A percentile compares a stretch with the other conserved stretches of the same genome.
Evolutionary conservation across 164 flowering plant species (phyloP).

Genomic region (Aristolochia contorta): DNA sequence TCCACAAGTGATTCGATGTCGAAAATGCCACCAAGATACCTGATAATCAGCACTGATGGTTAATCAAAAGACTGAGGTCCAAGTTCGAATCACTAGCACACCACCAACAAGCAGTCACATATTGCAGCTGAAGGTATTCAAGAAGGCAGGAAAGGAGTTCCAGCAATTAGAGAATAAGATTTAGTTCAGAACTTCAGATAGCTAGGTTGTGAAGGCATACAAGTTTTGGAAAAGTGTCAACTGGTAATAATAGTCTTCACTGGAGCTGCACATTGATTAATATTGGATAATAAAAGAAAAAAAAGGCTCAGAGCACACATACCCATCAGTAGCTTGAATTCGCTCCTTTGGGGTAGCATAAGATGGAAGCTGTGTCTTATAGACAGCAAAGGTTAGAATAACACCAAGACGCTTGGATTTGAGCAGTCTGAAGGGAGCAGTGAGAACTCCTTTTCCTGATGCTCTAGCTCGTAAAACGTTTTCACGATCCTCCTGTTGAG

Average conservation of each 20-base stretch:
- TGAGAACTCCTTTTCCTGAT: conserved; percentile 88
- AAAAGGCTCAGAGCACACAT: conserved; percentile 7
- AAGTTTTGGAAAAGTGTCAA: too few relatives aligned
- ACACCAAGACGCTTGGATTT: conserved; percentile 88
- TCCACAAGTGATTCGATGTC: conserved; percentile 88
- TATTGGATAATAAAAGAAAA: not conserved
- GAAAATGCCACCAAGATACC: conserved; percentile 90
- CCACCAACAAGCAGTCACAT: too few relatives aligned
- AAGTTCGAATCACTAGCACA: not conserved
- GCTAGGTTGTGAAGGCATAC: too few relatives aligned
- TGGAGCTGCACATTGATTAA: too few relatives aligned
- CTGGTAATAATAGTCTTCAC: too few relatives aligned
- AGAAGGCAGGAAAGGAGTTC: too few relatives aligned
- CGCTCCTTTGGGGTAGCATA: conserved; percentile 77
- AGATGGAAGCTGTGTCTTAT: conserved; percentile 64
- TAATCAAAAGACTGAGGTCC: too few relatives aligned
- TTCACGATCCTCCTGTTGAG: conserved; percentile 84
- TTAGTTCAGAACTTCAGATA: too few relatives aligned
- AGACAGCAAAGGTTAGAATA: conserved; percentile 86
- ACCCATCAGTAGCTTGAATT: conserved; percentile 79
- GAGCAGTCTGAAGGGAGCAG: conserved; percentile 76
- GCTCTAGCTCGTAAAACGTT: conserved; percentile 83
- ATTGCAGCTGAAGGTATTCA: too few relatives aligned
- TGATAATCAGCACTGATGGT: conserved; percentile 14
- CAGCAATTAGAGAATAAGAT: too few relatives aligned